Percentiles rank a stretch among this genome's conserved stretches.
Conservation (phyloP, 1,139 yeast genomes). For the Kazachstania sp. region DNA sequence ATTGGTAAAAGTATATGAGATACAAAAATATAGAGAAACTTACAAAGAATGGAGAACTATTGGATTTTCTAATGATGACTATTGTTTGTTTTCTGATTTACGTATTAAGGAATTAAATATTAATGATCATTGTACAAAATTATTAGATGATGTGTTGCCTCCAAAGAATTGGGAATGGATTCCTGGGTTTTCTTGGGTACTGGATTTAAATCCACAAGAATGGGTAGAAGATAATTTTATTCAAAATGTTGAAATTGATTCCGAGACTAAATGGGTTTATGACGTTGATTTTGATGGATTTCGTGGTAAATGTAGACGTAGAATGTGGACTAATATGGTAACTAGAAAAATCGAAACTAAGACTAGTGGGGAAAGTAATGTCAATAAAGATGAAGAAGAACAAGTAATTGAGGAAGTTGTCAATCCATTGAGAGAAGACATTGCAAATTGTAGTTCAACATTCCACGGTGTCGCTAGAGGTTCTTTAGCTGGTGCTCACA, state of each 20-base stretch:
- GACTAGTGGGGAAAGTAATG: not conserved
- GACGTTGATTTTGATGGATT: conserved; percentile 36
- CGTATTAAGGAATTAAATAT: conserved; percentile 28
- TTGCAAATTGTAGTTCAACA: conserved; percentile 4
- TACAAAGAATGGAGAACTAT: conserved; percentile 52
- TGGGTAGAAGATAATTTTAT: conserved; percentile 53
- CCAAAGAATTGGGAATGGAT: conserved; percentile 53
- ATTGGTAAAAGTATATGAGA: conserved; percentile 61
- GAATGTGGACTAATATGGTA: conserved; percentile 46
- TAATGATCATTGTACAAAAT: conserved; percentile 22
- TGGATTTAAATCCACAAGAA: conserved; percentile 48
- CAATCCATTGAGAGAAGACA: conserved; percentile 15
- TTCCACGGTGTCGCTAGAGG: conserved; percentile 19
- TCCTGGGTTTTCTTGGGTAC: conserved; percentile 41
- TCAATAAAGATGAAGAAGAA: conserved; percentile 7
- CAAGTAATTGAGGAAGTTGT: conserved; percentile 11
- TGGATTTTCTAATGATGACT: conserved; percentile 51
- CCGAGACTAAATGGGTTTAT: conserved; percentile 73
- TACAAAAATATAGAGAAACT: conserved; percentile 47
- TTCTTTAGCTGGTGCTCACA: conserved; percentile 18
- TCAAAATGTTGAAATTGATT: conserved; percentile 51
- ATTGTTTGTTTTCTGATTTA: conserved; percentile 37
- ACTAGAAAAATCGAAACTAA: conserved; percentile 15
- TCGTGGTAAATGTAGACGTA: conserved; percentile 37
- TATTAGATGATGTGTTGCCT: conserved; percentile 39